Evolutionary conservation across 139 green algal genomes (phyloP).

Genomic region (Pleodorina starrii): DNA sequence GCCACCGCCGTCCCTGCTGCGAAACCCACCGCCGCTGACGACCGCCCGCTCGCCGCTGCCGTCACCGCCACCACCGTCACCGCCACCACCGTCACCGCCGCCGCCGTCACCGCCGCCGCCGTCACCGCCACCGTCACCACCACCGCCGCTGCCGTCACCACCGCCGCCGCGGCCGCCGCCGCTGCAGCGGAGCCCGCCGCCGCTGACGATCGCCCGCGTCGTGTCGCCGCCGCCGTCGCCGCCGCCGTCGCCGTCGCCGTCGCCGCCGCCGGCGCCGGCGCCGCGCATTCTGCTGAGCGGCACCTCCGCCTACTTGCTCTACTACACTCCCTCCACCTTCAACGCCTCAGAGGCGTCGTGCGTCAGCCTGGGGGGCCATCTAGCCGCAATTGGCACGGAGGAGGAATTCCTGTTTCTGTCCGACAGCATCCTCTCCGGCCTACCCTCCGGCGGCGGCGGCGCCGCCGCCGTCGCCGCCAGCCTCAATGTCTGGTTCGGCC

Average conservation of each 20-base stretch:
- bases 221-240: not conserved
- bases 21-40: not conserved
- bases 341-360: not conserved
- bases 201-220: not conserved
- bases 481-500: constrained; percentile 30
- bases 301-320: constrained; percentile 27
- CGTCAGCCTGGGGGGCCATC: not conserved
- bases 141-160: not conserved
- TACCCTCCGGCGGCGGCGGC: too few species aligned
- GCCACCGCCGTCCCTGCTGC: not conserved
- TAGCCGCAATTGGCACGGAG: not conserved
- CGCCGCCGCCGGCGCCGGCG: not conserved
- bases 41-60: not conserved
- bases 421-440: not conserved
- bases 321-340: not conserved
- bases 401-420: not conserved
- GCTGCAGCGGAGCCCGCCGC: not conserved
- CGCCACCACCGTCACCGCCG: not conserved
- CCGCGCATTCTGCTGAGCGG: not conserved
- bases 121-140: not conserved
- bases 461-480: too few species aligned
- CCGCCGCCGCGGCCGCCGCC: not conserved
- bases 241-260: not conserved
- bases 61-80: too few species aligned
- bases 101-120: not conserved